A percentile compares a stretch with the other conserved stretches of the same genome.
phyloP scores from a whole-genome alignment of 2,329 filamentous ascomycete genomes.

The Podosphaera fusca region DNA sequence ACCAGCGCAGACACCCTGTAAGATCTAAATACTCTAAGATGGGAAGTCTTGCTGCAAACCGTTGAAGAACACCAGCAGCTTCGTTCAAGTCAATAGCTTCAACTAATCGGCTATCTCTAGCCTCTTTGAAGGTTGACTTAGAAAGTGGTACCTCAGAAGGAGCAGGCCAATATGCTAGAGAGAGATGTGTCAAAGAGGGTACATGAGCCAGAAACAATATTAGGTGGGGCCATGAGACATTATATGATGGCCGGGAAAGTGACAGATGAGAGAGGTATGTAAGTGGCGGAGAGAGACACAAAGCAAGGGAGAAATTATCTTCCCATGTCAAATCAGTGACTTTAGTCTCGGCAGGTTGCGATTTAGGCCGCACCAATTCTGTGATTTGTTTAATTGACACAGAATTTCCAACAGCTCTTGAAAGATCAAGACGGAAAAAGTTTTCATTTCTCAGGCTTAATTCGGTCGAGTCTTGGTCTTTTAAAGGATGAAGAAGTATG shows the following conservation, averaged over 20 bases:
- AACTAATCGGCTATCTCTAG: constrained; percentile 20
- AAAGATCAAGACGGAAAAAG: constrained; percentile 30
- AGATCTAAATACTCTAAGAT: constrained; percentile 36
- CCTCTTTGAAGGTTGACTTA: constrained; percentile 19
- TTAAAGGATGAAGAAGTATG: background rate
- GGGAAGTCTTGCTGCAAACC: constrained; percentile 27
- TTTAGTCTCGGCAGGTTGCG: constrained; percentile 3
- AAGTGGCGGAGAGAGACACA: constrained; percentile 14
- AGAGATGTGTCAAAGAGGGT: constrained; percentile 33
- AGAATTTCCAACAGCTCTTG: constrained; percentile 26
- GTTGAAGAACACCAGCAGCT: constrained; percentile 29
- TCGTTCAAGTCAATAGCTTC: constrained; percentile 30
- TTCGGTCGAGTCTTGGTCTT: background rate
- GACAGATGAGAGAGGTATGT: constrained; percentile 38
- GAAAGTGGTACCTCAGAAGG: constrained; percentile 34
- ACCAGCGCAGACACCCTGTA: constrained; percentile 34
- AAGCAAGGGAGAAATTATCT: constrained; percentile 5
- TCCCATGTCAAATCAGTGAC: constrained; percentile 11
- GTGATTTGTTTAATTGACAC: constrained; percentile 28
- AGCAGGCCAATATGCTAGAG: constrained; percentile 37
- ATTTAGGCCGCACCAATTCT: constrained; percentile 20
- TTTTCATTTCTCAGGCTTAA: constrained; percentile 17
- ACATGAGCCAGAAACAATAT: constrained; percentile 29
- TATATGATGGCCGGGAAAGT: constrained; percentile 21
- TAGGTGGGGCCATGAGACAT: constrained; percentile 34